phyloP scores from a whole-genome alignment of 495 filamentous ascomycete species.

The Hypoxylon perforatum region DNA sequence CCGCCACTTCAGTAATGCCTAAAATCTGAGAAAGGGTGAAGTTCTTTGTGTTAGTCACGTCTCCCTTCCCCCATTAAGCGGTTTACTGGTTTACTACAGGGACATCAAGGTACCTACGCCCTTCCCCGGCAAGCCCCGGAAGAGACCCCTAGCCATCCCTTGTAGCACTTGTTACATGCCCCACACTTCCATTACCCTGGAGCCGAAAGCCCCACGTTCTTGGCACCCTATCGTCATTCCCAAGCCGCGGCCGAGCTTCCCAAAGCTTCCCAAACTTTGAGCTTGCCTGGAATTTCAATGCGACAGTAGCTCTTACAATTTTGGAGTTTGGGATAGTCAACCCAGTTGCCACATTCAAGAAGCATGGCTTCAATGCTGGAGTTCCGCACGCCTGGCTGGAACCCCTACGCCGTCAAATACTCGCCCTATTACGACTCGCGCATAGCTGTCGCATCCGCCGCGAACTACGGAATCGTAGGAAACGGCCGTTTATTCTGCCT shows the following conservation, averaged over 20 bases:
- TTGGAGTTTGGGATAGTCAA: constrained; percentile 3
- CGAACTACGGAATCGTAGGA: constrained; percentile 96
- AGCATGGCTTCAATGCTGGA: constrained; percentile 79
- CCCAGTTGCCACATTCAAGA: constrained; percentile 3
- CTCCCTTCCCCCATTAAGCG: too few species aligned
- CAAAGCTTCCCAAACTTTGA: constrained; percentile 1
- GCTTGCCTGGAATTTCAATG: constrained; percentile 16
- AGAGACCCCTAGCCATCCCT: constrained; percentile 19
- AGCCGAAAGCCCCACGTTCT: neutral
- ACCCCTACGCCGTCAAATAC: constrained; percentile 95
- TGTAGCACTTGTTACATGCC: neutral
- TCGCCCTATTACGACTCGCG: constrained; percentile 97
- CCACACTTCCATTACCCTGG: too few species aligned
- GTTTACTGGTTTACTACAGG: too few species aligned
- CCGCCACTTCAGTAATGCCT: too few species aligned
- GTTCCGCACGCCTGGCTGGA: constrained; percentile 91
- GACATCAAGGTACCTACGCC: constrained; percentile 17
- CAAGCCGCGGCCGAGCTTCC: neutral
- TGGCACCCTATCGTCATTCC: constrained; percentile 4
- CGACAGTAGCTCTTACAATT: constrained; percentile 11
- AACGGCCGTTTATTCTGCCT: constrained; percentile 91
- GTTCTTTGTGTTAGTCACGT: too few species aligned
- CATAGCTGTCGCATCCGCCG: constrained; percentile 83
- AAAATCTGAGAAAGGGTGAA: too few species aligned
- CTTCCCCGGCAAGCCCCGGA: constrained; percentile 27